These are phyloP conservation scores for Globisporangium nagaii DNA, from an alignment of 352 stramenopile genomes.

Conservation along the genomic window DNA sequence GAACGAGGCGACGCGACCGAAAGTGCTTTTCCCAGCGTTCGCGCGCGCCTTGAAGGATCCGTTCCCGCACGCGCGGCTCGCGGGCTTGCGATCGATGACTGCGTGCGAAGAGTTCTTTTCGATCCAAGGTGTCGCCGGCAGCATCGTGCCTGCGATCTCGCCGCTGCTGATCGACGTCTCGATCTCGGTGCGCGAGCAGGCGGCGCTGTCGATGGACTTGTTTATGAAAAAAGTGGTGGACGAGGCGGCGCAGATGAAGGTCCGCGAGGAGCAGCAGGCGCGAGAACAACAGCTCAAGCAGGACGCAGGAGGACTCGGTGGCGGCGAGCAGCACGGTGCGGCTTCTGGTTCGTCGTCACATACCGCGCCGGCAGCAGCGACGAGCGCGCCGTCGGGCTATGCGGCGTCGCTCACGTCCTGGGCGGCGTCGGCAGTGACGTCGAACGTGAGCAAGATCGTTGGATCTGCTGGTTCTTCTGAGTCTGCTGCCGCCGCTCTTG, in stretches of 20 bases:
- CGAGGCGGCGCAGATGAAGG: conserved; percentile 75
- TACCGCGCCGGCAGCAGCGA: conserved; percentile 21
- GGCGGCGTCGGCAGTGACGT: conserved; percentile 59
- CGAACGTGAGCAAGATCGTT: conserved; percentile 67
- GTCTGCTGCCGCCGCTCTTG: not conserved
- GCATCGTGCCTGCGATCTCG: conserved; percentile 69
- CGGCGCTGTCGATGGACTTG: conserved; percentile 59
- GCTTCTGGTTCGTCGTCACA: conserved; percentile 1
- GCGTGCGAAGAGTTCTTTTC: conserved; percentile 83
- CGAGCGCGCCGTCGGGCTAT: conserved; percentile 30
- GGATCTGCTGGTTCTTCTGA: conserved; percentile 21
- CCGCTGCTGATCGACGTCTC: conserved; percentile 79
- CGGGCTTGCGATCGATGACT: conserved; percentile 73
- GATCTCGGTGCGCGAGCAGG: conserved; percentile 71
- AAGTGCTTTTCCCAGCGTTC: conserved; percentile 88
- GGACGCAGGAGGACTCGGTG: conserved; percentile 21
- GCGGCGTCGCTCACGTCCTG: conserved; percentile 68
- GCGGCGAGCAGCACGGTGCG: not conserved
- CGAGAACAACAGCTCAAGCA: conserved; percentile 57
- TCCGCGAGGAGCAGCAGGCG: conserved; percentile 59
- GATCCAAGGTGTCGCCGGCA: conserved; percentile 58
- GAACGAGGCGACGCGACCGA: conserved; percentile 79
- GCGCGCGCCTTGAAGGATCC: conserved; percentile 76
- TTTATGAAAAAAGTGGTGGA: conserved; percentile 83
- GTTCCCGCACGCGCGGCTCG: conserved; percentile 86